These are phyloP conservation scores for Xylaria cubensis DNA, from an alignment of 495 filamentous ascomycete genomes.

Conservation along the genomic window DNA sequence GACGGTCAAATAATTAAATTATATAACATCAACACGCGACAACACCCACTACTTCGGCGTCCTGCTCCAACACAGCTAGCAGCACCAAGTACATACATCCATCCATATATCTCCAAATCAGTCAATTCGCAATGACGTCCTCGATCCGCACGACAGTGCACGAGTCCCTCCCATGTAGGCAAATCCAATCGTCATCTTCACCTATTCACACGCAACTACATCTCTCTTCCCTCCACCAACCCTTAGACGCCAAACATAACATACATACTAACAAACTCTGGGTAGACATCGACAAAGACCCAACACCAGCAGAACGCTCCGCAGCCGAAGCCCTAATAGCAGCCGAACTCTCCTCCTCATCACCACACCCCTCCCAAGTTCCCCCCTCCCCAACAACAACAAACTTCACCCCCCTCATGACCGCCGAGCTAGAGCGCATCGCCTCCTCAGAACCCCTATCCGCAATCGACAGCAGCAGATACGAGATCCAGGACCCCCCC, in stretches of 20 bases:
- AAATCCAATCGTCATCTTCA: neutral
- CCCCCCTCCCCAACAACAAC: constrained; percentile 39
- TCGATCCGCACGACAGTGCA: constrained; percentile 70
- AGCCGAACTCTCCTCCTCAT: constrained; percentile 62
- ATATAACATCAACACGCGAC: neutral
- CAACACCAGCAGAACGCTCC: constrained; percentile 63
- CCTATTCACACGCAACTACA: neutral
- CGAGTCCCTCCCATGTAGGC: constrained; percentile 84
- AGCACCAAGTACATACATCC: neutral
- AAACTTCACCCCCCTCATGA: constrained; percentile 65
- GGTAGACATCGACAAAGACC: constrained; percentile 78
- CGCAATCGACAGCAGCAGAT: constrained; percentile 81
- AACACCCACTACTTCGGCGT: neutral
- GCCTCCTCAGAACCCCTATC: constrained; percentile 48
- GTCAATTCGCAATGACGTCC: constrained; percentile 57
- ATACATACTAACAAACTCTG: constrained; percentile 26
- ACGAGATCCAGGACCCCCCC: constrained; percentile 64
- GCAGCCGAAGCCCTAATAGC: constrained; percentile 69
- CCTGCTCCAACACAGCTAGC: neutral
- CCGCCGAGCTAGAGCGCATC: constrained; percentile 62
- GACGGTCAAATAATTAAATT: neutral
- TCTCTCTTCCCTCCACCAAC: constrained; percentile 24
- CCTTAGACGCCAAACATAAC: constrained; percentile 3
- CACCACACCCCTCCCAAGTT: constrained; percentile 56
- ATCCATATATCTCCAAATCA: constrained; percentile 3